These are phyloP conservation scores for Malassezia restricta DNA, from an alignment of 1,284 basidiomycete species.

Conservation along the genomic window DNA sequence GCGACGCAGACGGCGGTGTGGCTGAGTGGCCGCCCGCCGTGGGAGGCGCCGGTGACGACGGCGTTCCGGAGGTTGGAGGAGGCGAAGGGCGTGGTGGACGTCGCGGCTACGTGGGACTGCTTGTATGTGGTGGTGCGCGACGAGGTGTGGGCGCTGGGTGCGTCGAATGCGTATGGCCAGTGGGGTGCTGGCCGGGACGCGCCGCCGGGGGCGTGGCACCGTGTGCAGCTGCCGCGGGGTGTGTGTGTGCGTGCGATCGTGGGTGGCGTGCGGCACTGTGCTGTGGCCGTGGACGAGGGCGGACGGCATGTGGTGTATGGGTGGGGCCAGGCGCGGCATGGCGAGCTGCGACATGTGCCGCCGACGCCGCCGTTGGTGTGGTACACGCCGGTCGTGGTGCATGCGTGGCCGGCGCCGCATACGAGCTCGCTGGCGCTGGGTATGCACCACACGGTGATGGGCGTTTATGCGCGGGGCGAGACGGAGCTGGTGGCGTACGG, in stretches of 20 bases:
- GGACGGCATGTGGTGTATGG: neutral
- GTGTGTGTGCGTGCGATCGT: constrained; percentile 1
- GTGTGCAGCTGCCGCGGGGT: neutral
- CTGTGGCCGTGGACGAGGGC: neutral
- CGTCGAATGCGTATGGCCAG: constrained; percentile 5
- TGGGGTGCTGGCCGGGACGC: neutral
- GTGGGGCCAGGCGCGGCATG: constrained; percentile 15
- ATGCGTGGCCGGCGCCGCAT: neutral
- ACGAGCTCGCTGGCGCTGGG: neutral
- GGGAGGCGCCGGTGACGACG: neutral
- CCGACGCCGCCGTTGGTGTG: neutral
- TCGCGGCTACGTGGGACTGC: constrained; percentile 12
- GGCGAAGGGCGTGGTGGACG: neutral
- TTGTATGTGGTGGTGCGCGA: constrained; percentile 7
- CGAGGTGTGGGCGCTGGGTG: neutral
- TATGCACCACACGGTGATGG: constrained; percentile 8
- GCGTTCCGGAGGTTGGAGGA: too few relatives aligned
- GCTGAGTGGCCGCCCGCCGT: neutral
- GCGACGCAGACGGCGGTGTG: neutral
- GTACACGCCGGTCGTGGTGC: neutral
- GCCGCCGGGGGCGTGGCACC: neutral
- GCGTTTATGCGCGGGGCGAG: neutral
- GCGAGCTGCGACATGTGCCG: constrained; percentile 5
- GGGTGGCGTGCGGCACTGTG: constrained; percentile 11
- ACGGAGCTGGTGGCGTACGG: constrained; percentile 4